Base-by-base conservation (phyloP, 2,329 filamentous ascomycete species). In the Fusarium azukiicola region DNA sequence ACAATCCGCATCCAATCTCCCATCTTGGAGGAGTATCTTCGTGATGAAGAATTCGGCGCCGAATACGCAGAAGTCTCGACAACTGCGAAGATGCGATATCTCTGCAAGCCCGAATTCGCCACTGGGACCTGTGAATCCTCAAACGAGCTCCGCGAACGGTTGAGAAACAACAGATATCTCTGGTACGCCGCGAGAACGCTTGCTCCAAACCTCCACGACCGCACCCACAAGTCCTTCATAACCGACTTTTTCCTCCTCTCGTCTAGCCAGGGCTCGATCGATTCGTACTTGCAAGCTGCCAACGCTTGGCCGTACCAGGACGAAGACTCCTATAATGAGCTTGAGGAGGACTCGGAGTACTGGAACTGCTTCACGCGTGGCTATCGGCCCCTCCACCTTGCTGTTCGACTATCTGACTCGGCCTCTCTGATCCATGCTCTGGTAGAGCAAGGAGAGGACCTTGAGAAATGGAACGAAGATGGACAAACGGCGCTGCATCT, bases 271-370 rank as follows among this genome's bases (percentile, higher is more conserved):
- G 70, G 61, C 13, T 49, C 70, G 4, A 67, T 72, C 17, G 49
- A 72, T 5, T 72, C 61, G 13, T 72, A 72, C 21, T n/a, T 72
- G 5, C 70, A 72, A 40, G 70, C 70, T 10, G 61, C 70, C 14
- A 64, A 58, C 17, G 49, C 47, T 2, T 72, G 61, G 70, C 70
- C 70, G 8, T 72, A 67, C 38, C 14, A 47, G 23, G 42, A 38
- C 21, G 42, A 72, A 27, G 21, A 3, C 17, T 42, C 21, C 12
- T 72, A 72, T 21, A 13, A 72, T 9, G 73, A 71, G 23, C 36
- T 52, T 6, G 54, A 64, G 10, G 56, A 73, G 23, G 49, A 46
- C 7, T 66, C 42, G 2, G 67, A 36, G 11, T 50, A 72, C 23
- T 77, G 75, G 75, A 6, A 2, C 1, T 58, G 56, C 2, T 78